Conservation (phyloP, 441 rosid genomes). For the Mallotus repandus region DNA sequence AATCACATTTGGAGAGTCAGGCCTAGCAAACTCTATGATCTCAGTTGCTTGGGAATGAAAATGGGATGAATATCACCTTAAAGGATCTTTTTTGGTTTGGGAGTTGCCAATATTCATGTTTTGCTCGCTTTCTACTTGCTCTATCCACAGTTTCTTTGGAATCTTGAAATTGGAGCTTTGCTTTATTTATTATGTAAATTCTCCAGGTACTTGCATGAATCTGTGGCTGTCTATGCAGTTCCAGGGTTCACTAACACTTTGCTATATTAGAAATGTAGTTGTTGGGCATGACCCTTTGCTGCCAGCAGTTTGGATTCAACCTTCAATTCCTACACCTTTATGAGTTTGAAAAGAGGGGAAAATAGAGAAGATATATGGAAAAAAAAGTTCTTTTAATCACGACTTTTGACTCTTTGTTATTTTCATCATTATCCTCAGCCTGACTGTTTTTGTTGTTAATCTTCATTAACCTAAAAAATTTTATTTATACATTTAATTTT, state of each 20-base stretch:
- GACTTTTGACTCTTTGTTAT: not conserved
- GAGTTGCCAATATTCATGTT: constrained; percentile 1
- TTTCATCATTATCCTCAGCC: not conserved
- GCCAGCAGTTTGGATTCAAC: not conserved
- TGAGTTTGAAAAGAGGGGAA: not conserved
- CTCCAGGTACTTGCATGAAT: constrained; percentile 2
- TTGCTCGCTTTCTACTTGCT: constrained; percentile 16
- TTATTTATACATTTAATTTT: too few relatives aligned
- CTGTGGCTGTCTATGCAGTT: constrained; percentile 10
- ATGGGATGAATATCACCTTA: too few relatives aligned
- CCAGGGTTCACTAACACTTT: not conserved
- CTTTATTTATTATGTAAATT: constrained; percentile 24
- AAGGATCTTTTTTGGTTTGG: not conserved
- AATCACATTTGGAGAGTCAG: constrained; percentile 70
- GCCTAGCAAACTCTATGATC: constrained; percentile 86
- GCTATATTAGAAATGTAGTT: not conserved
- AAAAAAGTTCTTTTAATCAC: not conserved
- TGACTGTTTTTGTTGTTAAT: not conserved
- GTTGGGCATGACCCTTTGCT: not conserved
- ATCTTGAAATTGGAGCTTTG: not conserved
- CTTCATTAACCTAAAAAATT: too few relatives aligned
- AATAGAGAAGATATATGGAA: too few relatives aligned
- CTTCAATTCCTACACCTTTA: not conserved
- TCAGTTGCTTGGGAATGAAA: constrained; percentile 84
- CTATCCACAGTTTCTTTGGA: constrained; percentile 5